Evolutionary conservation across 2,329 filamentous ascomycete species (phyloP).

Genomic region (Fusarium pseudoanthophilum): DNA sequence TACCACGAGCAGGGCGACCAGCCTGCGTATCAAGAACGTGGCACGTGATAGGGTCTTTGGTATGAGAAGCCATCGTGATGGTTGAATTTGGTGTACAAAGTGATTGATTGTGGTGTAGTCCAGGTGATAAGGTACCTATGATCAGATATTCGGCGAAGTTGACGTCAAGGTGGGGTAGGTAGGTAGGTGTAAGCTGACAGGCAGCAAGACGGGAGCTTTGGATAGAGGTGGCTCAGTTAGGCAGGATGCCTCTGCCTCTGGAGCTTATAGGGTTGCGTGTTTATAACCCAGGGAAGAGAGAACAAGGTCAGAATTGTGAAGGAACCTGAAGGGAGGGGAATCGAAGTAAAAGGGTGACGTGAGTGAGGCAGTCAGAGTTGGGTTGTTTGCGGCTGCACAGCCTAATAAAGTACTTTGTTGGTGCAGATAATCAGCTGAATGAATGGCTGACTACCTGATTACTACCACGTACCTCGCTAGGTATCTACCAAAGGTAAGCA

Average conservation of each 20-base stretch:
- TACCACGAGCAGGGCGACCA: conserved; percentile 73
- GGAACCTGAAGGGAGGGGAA: not conserved
- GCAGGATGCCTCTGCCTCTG: not conserved
- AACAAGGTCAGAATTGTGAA: not conserved
- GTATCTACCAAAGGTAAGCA: not conserved
- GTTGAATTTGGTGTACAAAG: conserved; percentile 4
- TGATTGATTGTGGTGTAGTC: conserved; percentile 11
- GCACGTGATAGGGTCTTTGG: conserved; percentile 79
- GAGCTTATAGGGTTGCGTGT: too few relatives aligned
- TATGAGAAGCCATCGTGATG: conserved; percentile 34
- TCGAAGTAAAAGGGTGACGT: conserved; percentile 10
- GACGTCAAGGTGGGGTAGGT: conserved; percentile 30
- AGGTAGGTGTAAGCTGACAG: not conserved
- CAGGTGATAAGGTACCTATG: not conserved
- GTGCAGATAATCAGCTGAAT: conserved; percentile 11
- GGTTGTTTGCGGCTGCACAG: conserved; percentile 10
- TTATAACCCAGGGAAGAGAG: not conserved
- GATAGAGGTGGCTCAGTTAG: not conserved
- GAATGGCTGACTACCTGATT: not conserved
- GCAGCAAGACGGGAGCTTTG: not conserved
- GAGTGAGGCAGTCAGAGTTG: conserved; percentile 12
- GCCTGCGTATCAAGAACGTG: conserved; percentile 86
- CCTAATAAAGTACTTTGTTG: conserved; percentile 3
- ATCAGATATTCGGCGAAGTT: conserved; percentile 15
- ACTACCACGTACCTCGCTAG: not conserved